phyloP scores from a whole-genome alignment of 2,329 filamentous ascomycete species.

The Cladosporium sp. region DNA sequence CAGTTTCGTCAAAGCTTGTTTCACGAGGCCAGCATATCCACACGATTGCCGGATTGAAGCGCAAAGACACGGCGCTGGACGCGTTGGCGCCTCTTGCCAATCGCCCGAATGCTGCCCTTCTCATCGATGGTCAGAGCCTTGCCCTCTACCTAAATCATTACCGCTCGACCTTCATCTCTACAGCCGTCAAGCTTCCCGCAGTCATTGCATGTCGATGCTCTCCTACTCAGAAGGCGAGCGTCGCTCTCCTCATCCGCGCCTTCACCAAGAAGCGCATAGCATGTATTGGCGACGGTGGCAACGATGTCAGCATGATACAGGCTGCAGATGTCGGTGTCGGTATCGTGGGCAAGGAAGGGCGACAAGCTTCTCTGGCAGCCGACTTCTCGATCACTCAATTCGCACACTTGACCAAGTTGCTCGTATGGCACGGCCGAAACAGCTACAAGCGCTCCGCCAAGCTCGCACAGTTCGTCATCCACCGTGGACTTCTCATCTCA shows the following conservation, averaged over 20 bases:
- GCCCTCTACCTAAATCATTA: slow-evolving; percentile 77
- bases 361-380: slow-evolving; percentile 87
- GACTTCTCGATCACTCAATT: slow-evolving; percentile 98
- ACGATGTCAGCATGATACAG: slow-evolving; percentile 99
- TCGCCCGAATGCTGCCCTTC: slow-evolving; percentile 77
- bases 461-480: slow-evolving; percentile 95
- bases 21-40: slow-evolving; percentile 92
- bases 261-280: slow-evolving; percentile 93
- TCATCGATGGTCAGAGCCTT: slow-evolving; percentile 92
- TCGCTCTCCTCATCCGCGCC: slow-evolving; percentile 82
- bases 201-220: slow-evolving; percentile 96
- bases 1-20: slow-evolving; percentile 89
- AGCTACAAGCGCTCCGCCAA: slow-evolving; percentile 95
- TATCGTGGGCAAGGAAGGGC: slow-evolving; percentile 95
- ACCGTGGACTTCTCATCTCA: slow-evolving; percentile 88
- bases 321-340: slow-evolving; percentile 96
- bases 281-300: slow-evolving; percentile 96
- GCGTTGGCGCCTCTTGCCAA: slow-evolving; percentile 81
- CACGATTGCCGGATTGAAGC: slow-evolving; percentile 69
- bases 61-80: slow-evolving; percentile 78
- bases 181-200: slow-evolving; percentile 79
- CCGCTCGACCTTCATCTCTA: slow-evolving; percentile 75
- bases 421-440: slow-evolving; percentile 99
- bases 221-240: slow-evolving; percentile 91
- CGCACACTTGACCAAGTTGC: slow-evolving; percentile 84